Evolutionary conservation across 352 stramenopile genomes (phyloP), one percentile per base, ranked within the genome.

Genomic region (Phytophthora fragariae): DNA sequence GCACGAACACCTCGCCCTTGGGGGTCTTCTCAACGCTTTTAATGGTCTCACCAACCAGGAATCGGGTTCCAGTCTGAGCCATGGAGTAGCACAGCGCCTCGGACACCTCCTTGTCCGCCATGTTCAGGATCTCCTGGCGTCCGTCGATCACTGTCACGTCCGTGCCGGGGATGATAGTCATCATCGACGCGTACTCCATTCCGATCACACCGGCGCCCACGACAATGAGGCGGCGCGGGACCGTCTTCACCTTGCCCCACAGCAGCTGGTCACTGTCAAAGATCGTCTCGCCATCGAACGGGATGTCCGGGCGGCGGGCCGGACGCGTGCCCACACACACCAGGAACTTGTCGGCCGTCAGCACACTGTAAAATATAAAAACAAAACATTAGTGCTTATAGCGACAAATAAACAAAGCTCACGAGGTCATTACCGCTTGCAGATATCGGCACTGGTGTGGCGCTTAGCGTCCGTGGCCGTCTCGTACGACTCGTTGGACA

Each of bases 111-210:
- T 88, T 88, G 73, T 97, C 92, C 3, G 92, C 92, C 85, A 97
- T 96, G 63, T 96, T 89, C 44, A 97, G 72, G 57, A 96, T 93
- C 70, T 94, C 87, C 69, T 94, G 86, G 58, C 90, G 85, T 29
- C 88, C 86, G 54, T 97, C 92, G 64, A 97, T 95, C 62, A 97
- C 89, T 33, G 91, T 97, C 54, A 97, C 91, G 15, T 95, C 86
- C 37, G 92, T 95, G 54, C 92, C 92, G 0, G 90, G 91, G 52
- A 97, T 93, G 62, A 97, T 96, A 62, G 85, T 95, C 77, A 97
- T 95, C 91, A 97, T 97, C 17, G 86, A 94, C 14, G 92, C 92
- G 57, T 97, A 97, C 59, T 97, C 92, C 90, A 97, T 97, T n/a
- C 92, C 92, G 47, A 97, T 92, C 46, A 97, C 92, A 14, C 92